These are phyloP conservation scores for Paulownia fortunei DNA, from an alignment of 257 asterid species.

Conservation along the genomic window DNA sequence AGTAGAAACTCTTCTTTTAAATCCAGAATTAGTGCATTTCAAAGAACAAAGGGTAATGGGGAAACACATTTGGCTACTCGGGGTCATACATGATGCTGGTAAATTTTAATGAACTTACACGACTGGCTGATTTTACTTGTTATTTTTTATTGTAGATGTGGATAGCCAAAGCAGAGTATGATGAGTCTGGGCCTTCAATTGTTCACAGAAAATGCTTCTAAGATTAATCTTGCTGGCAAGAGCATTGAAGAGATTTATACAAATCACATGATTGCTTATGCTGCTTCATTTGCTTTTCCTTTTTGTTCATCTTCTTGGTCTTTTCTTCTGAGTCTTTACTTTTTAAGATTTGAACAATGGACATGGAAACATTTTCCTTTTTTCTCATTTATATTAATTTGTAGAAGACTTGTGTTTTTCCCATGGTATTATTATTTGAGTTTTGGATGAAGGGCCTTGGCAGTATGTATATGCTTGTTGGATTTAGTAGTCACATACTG, in stretches of 20 bases:
- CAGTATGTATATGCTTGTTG: slow-evolving; percentile 9
- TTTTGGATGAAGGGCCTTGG: slow-evolving; percentile 26
- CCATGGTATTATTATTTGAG: slow-evolving; percentile 35
- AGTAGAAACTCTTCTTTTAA: not conserved
- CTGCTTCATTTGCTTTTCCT: slow-evolving; percentile 35
- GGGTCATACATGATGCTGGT: too few relatives aligned
- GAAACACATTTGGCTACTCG: too few relatives aligned
- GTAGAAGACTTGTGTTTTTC: slow-evolving; percentile 38
- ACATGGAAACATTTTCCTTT: slow-evolving; percentile 35
- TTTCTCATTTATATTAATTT: slow-evolving; percentile 38
- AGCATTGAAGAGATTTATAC: slow-evolving; percentile 31
- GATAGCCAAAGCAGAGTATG: slow-evolving; percentile 68
- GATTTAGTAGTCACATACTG: slow-evolving; percentile 18
- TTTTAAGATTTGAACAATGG: slow-evolving; percentile 33
- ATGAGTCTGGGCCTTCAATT: slow-evolving; percentile 64
- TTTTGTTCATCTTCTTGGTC: slow-evolving; percentile 3
- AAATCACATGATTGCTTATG: slow-evolving; percentile 40
- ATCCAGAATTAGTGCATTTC: not conserved
- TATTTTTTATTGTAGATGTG: slow-evolving; percentile 50
- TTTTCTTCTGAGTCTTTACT: slow-evolving; percentile 34
- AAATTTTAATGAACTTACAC: too few relatives aligned
- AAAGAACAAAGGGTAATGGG: too few relatives aligned
- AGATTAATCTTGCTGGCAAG: slow-evolving; percentile 10
- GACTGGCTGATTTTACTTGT: not conserved
- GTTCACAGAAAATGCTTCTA: slow-evolving; percentile 72